Percentiles rank a stretch among this genome's conserved stretches.
These are phyloP conservation scores for Rhamnella rubrinervis DNA, from an alignment of 331 rosid species.

Conservation along the genomic window DNA sequence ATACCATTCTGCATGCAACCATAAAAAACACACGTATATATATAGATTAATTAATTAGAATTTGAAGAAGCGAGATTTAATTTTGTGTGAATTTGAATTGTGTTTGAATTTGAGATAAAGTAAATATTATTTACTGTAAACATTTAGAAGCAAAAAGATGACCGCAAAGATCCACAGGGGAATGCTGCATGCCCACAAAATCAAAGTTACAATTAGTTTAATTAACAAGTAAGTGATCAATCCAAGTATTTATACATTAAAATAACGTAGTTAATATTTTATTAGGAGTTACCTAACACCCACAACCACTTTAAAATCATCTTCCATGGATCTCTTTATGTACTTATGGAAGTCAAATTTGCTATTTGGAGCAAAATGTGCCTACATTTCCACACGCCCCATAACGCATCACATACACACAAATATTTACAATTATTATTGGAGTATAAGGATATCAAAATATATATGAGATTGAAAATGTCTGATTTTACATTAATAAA, in stretches of 20 bases:
- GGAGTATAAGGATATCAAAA: background rate
- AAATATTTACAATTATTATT: background rate
- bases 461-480: background rate
- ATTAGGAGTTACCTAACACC: conserved; percentile 48
- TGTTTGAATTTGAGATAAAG: background rate
- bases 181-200: conserved; percentile 29
- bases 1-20: conserved; percentile 49
- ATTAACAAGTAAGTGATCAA: too few relatives aligned
- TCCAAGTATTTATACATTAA: too few relatives aligned
- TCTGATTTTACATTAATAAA: conserved; percentile 52
- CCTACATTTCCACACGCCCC: conserved; percentile 32
- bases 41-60: too few relatives aligned
- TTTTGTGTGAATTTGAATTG: background rate
- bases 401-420: background rate
- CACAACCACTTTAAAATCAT: conserved; percentile 69
- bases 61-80: background rate
- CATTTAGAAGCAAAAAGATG: conserved; percentile 57
- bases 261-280: too few relatives aligned
- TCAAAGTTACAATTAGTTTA: too few relatives aligned
- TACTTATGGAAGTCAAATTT: conserved; percentile 72
- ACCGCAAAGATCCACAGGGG: conserved; percentile 57
- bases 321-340: conserved; percentile 72
- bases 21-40: background rate
- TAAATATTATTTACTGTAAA: conserved; percentile 39
- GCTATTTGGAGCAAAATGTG: conserved; percentile 58